Percentiles rank a stretch among this genome's conserved stretches.
phyloP scores from a whole-genome alignment of 2,329 filamentous ascomycete species.

The Metarhizium robertsii region DNA sequence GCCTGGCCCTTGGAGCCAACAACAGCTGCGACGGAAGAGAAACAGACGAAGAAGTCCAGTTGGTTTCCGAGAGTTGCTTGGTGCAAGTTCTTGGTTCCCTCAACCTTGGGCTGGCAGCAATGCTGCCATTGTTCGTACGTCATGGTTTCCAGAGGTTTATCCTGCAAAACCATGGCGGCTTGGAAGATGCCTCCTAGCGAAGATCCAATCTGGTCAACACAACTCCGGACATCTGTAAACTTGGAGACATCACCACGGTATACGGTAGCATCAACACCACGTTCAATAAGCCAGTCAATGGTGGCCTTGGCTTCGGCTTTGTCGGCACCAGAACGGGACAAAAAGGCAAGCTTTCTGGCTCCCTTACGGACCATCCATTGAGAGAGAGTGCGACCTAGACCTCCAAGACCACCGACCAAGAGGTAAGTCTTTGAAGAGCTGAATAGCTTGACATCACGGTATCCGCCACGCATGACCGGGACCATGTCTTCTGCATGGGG shows the following conservation, averaged over 20 bases:
- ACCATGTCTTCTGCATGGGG: constrained; percentile 9
- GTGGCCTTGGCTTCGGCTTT: constrained; percentile 8
- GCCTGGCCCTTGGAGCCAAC: constrained; percentile 19
- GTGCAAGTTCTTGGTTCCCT: constrained; percentile 24
- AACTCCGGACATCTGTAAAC: not conserved
- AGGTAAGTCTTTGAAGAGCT: constrained; percentile 15
- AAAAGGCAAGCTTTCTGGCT: constrained; percentile 19
- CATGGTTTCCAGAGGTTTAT: constrained; percentile 16
- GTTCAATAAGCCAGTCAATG: constrained; percentile 11
- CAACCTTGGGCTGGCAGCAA: constrained; percentile 21
- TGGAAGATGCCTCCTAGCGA: constrained; percentile 25
- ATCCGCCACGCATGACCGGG: constrained; percentile 12
- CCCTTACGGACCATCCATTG: constrained; percentile 16
- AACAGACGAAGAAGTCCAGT: constrained; percentile 21
- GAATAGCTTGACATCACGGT: constrained; percentile 9
- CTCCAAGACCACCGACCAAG: constrained; percentile 18
- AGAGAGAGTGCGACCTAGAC: constrained; percentile 15
- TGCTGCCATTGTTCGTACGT: constrained; percentile 14
- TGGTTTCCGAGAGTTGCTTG: constrained; percentile 9
- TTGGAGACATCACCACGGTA: constrained; percentile 22
- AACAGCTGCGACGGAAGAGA: constrained; percentile 19
- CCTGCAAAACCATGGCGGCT: constrained; percentile 25
- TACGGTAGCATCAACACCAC: constrained; percentile 9
- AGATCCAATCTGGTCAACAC: constrained; percentile 11
- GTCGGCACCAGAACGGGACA: constrained; percentile 16